These are phyloP conservation scores for Sugiyamaella floridensis DNA, from an alignment of 805 yeast genomes.

Conservation along the genomic window DNA sequence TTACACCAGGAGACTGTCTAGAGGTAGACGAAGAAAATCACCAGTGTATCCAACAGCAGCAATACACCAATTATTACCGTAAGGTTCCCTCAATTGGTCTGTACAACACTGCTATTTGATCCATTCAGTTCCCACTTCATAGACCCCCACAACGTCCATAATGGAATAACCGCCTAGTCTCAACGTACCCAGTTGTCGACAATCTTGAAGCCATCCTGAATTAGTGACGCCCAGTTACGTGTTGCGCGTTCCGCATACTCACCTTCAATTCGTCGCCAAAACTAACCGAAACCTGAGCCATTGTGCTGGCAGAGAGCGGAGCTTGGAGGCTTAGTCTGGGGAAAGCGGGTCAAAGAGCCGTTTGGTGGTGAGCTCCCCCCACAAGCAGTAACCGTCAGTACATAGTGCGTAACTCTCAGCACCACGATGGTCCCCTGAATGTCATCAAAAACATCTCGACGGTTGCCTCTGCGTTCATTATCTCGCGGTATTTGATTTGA, in stretches of 20 bases:
- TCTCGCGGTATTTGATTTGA: background rate
- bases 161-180: background rate
- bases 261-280: constrained; percentile 31
- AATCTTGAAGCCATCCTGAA: constrained; percentile 64
- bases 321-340: constrained; percentile 1
- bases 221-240: background rate
- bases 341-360: background rate
- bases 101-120: background rate
- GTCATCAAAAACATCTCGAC: background rate
- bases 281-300: constrained; percentile 18
- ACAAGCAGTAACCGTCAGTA: background rate
- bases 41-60: too few relatives aligned
- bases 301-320: background rate
- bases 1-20: too few relatives aligned
- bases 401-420: constrained; percentile 3
- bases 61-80: too few relatives aligned
- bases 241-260: background rate
- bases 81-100: background rate
- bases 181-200: constrained; percentile 67
- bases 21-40: too few relatives aligned
- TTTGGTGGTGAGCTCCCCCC: background rate
- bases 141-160: too few relatives aligned
- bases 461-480: too few relatives aligned
- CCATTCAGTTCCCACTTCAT: too few relatives aligned
- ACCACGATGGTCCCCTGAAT: background rate